Percentiles rank a stretch among this genome's conserved stretches.
These are phyloP conservation scores for Sarcodon aspratus DNA, from an alignment of 768 basidiomycete species.

Conservation along the genomic window DNA sequence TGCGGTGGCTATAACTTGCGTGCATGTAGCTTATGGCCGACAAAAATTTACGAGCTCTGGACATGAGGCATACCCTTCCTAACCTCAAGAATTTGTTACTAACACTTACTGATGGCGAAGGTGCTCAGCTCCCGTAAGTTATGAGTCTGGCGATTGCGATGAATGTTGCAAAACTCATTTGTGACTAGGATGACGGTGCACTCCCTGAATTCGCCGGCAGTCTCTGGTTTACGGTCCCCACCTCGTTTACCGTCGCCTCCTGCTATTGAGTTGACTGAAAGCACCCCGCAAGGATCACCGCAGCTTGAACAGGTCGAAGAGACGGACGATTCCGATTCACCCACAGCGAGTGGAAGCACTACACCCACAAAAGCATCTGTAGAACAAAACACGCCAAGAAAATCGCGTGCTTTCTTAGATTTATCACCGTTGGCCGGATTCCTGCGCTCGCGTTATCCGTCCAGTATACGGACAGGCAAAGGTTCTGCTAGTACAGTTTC, in stretches of 20 bases:
- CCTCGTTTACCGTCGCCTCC: not conserved
- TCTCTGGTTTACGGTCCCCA: not conserved
- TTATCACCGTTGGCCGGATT: slow-evolving; percentile 56
- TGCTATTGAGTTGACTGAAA: not conserved
- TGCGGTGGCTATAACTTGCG: not conserved
- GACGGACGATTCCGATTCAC: slow-evolving; percentile 15
- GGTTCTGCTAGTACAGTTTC: slow-evolving; percentile 3
- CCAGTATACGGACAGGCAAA: slow-evolving; percentile 17
- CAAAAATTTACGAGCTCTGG: slow-evolving; percentile 77
- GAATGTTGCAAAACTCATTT: slow-evolving; percentile 1
- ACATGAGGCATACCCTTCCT: slow-evolving; percentile 92
- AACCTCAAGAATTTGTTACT: slow-evolving; percentile 92
- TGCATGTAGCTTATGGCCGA: slow-evolving; percentile 74
- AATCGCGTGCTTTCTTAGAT: slow-evolving; percentile 33
- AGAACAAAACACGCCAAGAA: slow-evolving; percentile 3
- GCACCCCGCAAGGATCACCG: slow-evolving; percentile 2
- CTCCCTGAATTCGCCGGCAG: slow-evolving; percentile 5
- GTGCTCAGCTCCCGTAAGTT: slow-evolving; percentile 34
- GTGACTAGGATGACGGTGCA: not conserved
- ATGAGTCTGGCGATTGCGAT: not conserved
- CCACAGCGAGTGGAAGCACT: slow-evolving; percentile 41
- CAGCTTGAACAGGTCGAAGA: slow-evolving; percentile 18
- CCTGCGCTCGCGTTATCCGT: slow-evolving; percentile 49
- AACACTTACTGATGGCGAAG: slow-evolving; percentile 68
- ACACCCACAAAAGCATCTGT: slow-evolving; percentile 36